These are phyloP conservation scores for Tuber microsphaerosporum DNA, from an alignment of 495 filamentous ascomycete genomes.

Conservation along the genomic window DNA sequence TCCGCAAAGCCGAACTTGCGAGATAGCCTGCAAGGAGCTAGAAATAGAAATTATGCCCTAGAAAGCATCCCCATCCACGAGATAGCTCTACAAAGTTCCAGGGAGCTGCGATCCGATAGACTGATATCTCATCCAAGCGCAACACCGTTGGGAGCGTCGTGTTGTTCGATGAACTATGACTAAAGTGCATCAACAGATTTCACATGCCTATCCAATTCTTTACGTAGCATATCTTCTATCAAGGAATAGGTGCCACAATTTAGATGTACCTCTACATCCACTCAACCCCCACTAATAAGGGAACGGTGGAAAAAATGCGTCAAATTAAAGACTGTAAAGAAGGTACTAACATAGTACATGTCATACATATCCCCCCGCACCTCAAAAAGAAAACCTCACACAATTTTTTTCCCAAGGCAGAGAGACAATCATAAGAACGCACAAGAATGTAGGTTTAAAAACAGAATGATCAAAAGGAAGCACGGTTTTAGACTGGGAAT, in stretches of 20 bases:
- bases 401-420: slow-evolving; percentile 6
- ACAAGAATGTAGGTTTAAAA: slow-evolving; percentile 5
- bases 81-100: neutral
- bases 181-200: neutral
- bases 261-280: neutral
- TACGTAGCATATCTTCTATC: neutral
- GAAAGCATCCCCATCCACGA: neutral
- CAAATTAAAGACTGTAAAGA: slow-evolving; percentile 7
- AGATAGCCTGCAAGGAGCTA: neutral
- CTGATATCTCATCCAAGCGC: neutral
- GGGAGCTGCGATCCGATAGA: neutral
- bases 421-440: slow-evolving; percentile 5
- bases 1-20: neutral
- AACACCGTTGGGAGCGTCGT: neutral
- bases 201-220: neutral
- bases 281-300: neutral
- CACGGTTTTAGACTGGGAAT: neutral
- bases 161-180: neutral
- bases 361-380: slow-evolving; percentile 5
- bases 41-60: neutral
- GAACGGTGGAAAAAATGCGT: neutral
- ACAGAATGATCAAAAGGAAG: slow-evolving; percentile 4
- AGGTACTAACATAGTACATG: slow-evolving; percentile 3
- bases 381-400: slow-evolving; percentile 6
- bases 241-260: neutral